These are phyloP conservation scores for Trichoderma parareesei DNA, from an alignment of 495 filamentous ascomycete species.

Conservation along the genomic window DNA sequence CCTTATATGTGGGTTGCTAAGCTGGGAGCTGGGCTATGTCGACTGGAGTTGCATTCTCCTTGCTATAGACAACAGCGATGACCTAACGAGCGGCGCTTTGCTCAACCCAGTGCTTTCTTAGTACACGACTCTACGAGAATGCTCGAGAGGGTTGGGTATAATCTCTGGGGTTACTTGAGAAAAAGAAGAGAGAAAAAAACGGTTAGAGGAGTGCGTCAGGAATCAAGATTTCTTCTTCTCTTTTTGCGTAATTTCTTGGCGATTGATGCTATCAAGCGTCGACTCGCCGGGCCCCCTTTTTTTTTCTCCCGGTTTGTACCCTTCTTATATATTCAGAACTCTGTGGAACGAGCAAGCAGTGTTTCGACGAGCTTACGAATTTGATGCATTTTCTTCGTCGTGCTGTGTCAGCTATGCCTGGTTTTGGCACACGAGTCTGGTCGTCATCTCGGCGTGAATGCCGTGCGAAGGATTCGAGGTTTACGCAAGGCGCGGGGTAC, in stretches of 20 bases:
- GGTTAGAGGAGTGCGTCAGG: not conserved
- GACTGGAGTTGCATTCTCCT: constrained; percentile 1
- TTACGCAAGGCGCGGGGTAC: not conserved
- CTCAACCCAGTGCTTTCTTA: not conserved
- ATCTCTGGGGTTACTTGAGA: not conserved
- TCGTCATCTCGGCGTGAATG: not conserved
- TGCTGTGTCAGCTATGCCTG: not conserved
- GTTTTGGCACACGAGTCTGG: not conserved
- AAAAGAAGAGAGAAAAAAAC: not conserved
- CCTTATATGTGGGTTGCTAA: not conserved
- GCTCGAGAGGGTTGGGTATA: not conserved
- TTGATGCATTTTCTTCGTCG: not conserved
- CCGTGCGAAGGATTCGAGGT: not conserved
- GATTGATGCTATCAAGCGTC: too few species aligned
- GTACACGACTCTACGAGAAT: not conserved
- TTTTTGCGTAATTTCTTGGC: too few species aligned
- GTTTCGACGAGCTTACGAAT: not conserved
- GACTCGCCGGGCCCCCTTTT: not conserved
- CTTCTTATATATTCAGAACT: too few species aligned
- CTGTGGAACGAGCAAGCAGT: not conserved
- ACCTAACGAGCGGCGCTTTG: not conserved
- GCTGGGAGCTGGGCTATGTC: not conserved
- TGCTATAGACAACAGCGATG: constrained; percentile 1
- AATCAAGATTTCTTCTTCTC: not conserved
- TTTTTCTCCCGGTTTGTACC: not conserved